A percentile compares a stretch with the other conserved stretches of the same genome.
phyloP scores from a whole-genome alignment of 2,329 filamentous ascomycete species.

The Cryphonectria nitschkei region DNA sequence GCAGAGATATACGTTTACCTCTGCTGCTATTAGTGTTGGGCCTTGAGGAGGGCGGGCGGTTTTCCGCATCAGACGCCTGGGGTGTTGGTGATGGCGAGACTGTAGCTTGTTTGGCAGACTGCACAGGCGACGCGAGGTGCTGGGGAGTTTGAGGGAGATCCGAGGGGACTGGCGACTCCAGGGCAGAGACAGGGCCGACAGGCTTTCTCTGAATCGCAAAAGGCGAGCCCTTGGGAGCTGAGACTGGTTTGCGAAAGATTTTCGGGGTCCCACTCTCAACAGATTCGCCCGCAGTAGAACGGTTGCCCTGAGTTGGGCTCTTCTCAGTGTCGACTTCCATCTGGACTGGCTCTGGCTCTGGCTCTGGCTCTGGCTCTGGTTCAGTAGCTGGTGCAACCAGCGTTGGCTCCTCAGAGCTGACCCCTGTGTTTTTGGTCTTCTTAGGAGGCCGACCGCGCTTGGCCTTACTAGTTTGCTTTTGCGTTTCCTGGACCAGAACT shows the following conservation, averaged over 20 bases:
- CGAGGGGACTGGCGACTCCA: conserved; percentile 25
- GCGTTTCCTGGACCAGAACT: conserved; percentile 30
- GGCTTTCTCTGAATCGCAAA: conserved; percentile 33
- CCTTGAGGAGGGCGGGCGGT: conserved; percentile 72
- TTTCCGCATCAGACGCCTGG: conserved; percentile 80
- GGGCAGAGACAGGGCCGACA: conserved; percentile 37
- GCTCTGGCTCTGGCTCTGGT: not conserved
- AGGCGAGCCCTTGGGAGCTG: conserved; percentile 29
- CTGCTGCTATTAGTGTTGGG: conserved; percentile 53
- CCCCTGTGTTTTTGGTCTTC: conserved; percentile 32
- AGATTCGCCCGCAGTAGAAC: conserved; percentile 19
- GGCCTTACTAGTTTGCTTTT: conserved; percentile 26
- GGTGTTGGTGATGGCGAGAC: conserved; percentile 69
- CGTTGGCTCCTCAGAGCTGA: conserved; percentile 10
- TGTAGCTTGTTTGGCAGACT: conserved; percentile 56
- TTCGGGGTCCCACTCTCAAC: conserved; percentile 23
- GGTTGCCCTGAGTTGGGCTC: conserved; percentile 24
- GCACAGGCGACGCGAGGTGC: conserved; percentile 47
- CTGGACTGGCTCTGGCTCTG: conserved; percentile 15
- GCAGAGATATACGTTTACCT: conserved; percentile 47
- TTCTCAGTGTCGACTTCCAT: conserved; percentile 26
- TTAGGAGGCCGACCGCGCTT: conserved; percentile 41
- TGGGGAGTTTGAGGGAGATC: conserved; percentile 46
- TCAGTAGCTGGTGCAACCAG: not conserved
- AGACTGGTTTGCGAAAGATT: conserved; percentile 26